Evolutionary conservation across 345 rosid species (phyloP), one percentile per base, ranked within the genome.

Genomic region (Linum usitatissimum): DNA sequence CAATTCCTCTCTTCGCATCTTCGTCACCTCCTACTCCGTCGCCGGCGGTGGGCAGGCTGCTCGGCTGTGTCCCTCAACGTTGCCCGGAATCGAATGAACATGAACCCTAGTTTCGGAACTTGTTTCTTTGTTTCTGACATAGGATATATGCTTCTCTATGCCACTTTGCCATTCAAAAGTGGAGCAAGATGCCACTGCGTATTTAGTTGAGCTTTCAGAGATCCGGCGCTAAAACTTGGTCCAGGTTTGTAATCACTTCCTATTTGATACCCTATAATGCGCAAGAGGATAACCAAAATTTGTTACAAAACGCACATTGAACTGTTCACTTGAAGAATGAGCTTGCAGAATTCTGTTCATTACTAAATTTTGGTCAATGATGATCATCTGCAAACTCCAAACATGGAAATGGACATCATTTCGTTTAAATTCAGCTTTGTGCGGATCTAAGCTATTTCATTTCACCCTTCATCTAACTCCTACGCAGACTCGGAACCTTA

Each of bases 191-290:
- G 79, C 87, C 48, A 75, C 79, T 15, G 97, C 90, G 78, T 92
- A 93, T 77, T 80, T 93, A 66, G 80, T 81, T 23, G 97, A 93
- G 82, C 97, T 93, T 65, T 83, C 95, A 63, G 96, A 90, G 82
- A 84, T 94, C 53, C 95, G 90, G 79, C 90, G 86, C 71, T 83
- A 87, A 68, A 90, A 87, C 73, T 65, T 94, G 63, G 99, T 96
- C 76, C 96, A 94, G 97, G 99, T 94, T 77, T 70, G 76, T 39
- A 34, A 72, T 68, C 39, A 20, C 56, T 49, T 72, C 53, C 38
- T 38, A 38, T 54, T 57, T 65, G 6, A 53, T n/a, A 53, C 66
- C 36, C 39, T 34, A 57, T 69, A 6, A 38, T 62, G 56, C 69
- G 42, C 23, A 28, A 31, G 34, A 65, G 57, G 13, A 20, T 60